These are phyloP conservation scores for Alternaria solani DNA, from an alignment of 2,329 filamentous ascomycete genomes.

Conservation along the genomic window DNA sequence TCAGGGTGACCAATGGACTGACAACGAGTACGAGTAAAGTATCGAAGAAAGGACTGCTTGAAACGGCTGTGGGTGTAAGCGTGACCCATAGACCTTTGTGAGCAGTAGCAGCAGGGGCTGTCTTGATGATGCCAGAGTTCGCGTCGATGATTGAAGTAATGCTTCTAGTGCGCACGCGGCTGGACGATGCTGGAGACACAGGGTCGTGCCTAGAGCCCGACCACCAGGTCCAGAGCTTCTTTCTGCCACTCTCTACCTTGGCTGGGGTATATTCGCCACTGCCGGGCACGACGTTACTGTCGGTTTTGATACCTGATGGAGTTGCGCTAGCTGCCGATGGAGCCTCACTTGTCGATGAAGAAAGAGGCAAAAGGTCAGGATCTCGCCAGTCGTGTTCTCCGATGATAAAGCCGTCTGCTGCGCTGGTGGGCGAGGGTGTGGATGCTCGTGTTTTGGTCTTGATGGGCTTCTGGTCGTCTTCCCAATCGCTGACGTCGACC, in stretches of 20 bases:
- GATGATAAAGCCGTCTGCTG: constrained; percentile 73
- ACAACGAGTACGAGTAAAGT: constrained; percentile 96
- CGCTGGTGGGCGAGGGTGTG: constrained; percentile 12
- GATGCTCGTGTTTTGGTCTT: constrained; percentile 30
- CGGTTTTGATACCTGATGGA: constrained; percentile 51
- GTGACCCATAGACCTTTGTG: constrained; percentile 95
- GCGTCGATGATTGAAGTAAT: constrained; percentile 28
- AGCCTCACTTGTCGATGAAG: constrained; percentile 34
- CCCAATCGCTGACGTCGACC: constrained; percentile 73
- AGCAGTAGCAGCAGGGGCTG: constrained; percentile 47
- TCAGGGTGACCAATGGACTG: constrained; percentile 89
- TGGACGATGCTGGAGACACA: constrained; percentile 20
- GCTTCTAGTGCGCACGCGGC: constrained; percentile 24
- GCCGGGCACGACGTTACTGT: constrained; percentile 53
- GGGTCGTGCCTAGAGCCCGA: constrained; percentile 34
- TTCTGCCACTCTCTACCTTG: constrained; percentile 34
- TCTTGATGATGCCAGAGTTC: constrained; percentile 27
- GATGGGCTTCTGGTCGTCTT: constrained; percentile 55
- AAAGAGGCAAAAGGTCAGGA: constrained; percentile 69
- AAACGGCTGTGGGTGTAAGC: constrained; percentile 85
- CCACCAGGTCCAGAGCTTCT: constrained; percentile 26
- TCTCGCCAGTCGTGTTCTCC: constrained; percentile 90
- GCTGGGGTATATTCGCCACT: constrained; percentile 20
- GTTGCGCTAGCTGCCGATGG: constrained; percentile 3
- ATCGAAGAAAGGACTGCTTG: constrained; percentile 92